A percentile compares a stretch with the other conserved stretches of the same genome.
phyloP scores from a whole-genome alignment of 352 stramenopile genomes.

The Phytopythium delawarense region DNA sequence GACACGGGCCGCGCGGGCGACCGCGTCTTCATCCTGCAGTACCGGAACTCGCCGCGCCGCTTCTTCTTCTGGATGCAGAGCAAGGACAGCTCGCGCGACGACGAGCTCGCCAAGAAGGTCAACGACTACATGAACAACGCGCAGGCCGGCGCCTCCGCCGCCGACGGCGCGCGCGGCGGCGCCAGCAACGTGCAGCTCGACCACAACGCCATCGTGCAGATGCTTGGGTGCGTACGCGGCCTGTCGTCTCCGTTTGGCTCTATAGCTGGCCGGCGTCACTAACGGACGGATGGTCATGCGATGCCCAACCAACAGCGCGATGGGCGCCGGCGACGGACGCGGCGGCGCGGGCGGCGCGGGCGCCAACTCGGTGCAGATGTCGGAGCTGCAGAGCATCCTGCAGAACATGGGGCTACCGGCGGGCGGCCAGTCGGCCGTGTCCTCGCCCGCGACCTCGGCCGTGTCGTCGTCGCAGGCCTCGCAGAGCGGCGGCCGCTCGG shows the following conservation, averaged over 20 bases:
- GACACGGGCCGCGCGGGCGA: conserved; percentile 83
- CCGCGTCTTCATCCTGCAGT: conserved; percentile 91
- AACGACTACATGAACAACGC: conserved; percentile 90
- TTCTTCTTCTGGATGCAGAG: conserved; percentile 97
- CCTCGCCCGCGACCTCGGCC: conserved; percentile 68
- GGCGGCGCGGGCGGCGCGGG: conserved; percentile 21
- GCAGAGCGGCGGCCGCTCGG: conserved; percentile 62
- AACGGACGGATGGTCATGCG: neutral
- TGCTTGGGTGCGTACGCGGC: conserved; percentile 54
- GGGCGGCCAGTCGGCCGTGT: conserved; percentile 52
- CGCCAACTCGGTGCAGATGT: conserved; percentile 70
- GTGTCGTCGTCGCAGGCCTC: conserved; percentile 74
- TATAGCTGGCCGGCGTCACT: neutral
- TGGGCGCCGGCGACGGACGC: conserved; percentile 66
- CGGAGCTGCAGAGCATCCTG: conserved; percentile 84
- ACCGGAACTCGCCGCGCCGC: conserved; percentile 88
- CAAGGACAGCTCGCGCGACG: conserved; percentile 85
- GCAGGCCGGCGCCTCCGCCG: conserved; percentile 28
- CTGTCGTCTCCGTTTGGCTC: neutral
- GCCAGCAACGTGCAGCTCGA: conserved; percentile 75
- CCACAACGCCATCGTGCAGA: conserved; percentile 90
- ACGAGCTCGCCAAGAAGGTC: conserved; percentile 83
- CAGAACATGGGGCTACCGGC: conserved; percentile 85
- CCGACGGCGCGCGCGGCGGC: conserved; percentile 22
- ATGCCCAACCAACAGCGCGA: conserved; percentile 32